A percentile compares a stretch with the other conserved stretches of the same genome.
Evolutionary conservation across 2,329 filamentous ascomycete genomes (phyloP).

Genomic region (Trichoderma semiorbis): DNA sequence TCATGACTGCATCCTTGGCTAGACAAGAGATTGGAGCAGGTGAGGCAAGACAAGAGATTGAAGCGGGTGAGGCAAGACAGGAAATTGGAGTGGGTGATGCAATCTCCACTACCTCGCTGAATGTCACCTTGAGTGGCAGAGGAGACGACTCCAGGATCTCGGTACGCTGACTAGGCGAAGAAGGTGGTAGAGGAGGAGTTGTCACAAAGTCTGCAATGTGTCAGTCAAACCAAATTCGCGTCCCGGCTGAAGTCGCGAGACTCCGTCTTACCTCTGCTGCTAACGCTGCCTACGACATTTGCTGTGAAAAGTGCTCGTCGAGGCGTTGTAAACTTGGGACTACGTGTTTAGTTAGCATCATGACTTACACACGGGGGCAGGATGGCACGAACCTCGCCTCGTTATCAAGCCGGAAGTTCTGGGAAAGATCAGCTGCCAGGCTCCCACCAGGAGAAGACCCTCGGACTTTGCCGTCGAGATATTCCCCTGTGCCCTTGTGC

Average conservation of each 20-base stretch:
- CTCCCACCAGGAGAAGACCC: slow-evolving; percentile 90
- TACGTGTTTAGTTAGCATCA: slow-evolving; percentile 20
- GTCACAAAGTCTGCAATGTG: slow-evolving; percentile 62
- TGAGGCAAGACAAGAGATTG: slow-evolving; percentile 59
- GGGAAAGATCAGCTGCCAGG: slow-evolving; percentile 87
- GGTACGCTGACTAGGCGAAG: slow-evolving; percentile 68
- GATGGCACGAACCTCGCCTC: slow-evolving; percentile 65
- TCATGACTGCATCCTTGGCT: slow-evolving; percentile 47
- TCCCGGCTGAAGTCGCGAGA: not conserved
- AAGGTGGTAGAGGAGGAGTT: slow-evolving; percentile 78
- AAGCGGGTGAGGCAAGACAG: slow-evolving; percentile 63
- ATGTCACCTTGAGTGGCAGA: slow-evolving; percentile 79
- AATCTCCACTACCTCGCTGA: slow-evolving; percentile 61
- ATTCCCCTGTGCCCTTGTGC: slow-evolving; percentile 62
- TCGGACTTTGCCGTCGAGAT: slow-evolving; percentile 75
- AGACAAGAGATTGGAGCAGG: slow-evolving; percentile 61
- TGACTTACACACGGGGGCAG: not conserved
- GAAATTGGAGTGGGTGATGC: slow-evolving; percentile 67
- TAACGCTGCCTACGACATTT: slow-evolving; percentile 36
- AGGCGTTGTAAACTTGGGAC: slow-evolving; percentile 42
- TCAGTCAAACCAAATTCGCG: slow-evolving; percentile 21
- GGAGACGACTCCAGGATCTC: slow-evolving; percentile 95
- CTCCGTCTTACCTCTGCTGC: slow-evolving; percentile 31
- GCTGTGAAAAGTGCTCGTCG: slow-evolving; percentile 41
- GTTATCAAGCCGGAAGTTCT: slow-evolving; percentile 92